Evolutionary conservation across 306 rosid species (phyloP), one percentile per base, ranked within the genome.

Genomic region (Phaseolus lunatus): DNA sequence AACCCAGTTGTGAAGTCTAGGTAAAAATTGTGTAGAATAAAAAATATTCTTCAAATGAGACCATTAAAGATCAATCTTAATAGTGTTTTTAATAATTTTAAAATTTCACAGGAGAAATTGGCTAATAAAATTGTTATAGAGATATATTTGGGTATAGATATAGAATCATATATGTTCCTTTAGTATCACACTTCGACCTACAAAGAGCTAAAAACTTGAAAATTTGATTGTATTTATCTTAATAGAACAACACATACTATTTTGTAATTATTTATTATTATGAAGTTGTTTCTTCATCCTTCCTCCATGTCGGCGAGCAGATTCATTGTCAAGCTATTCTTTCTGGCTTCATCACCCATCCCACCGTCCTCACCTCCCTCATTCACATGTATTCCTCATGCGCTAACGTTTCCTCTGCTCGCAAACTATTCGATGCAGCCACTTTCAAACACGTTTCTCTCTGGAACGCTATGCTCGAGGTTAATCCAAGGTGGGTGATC

Each of bases 391-490:
- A 91, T 78, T 89, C 89, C 19, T 83, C 78, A 37, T 89, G 84
- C 39, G 61, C 29, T 20, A 22, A 54, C 41, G 64, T 87, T 80
- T 72, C 48, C 24, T 80, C 79, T 45, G 92, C 94, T 23, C 86
- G 94, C 27, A 85, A 78, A 64, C 49, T 89, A 20, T 91, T 91
- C 7, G 90, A 91, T 48, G 83, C 11, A 9, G 73, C 81, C 24
- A 0, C 18, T 12, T 50, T 22, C 1, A 67, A 74, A 76, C 81
- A 76, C 20, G 83, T 50, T 35, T 77, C 80, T 18, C 73, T 85
- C 26, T 89, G 88, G 88, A 91, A 89, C 61, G 87, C 89, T 29
- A 85, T 91, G 90, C 66, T 91, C 20, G 85, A 0, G 92, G 86
- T 26, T 91, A 91, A 53, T 87, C 78, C 1, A 91, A 88, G 76